Conservation (phyloP, 768 basidiomycete species). For the Scleroderma bovista region DNA sequence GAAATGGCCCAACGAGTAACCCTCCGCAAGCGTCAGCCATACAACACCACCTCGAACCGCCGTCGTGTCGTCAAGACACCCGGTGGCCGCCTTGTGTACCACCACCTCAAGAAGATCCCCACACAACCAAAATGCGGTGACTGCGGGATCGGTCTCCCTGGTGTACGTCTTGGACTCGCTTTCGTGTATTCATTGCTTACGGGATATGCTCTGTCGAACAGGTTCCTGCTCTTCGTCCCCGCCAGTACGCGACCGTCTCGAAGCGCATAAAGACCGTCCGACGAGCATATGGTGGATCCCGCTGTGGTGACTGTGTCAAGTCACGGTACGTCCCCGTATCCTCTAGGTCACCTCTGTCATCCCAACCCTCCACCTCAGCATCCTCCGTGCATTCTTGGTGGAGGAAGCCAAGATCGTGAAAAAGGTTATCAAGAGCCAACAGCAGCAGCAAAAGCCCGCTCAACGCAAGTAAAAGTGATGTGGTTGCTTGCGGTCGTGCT, state of each 20-base stretch:
- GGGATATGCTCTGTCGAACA: conserved; percentile 33
- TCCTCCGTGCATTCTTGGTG: conserved; percentile 96
- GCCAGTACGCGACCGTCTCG: conserved; percentile 91
- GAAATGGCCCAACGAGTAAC: conserved; percentile 98
- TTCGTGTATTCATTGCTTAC: no score
- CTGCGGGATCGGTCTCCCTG: conserved; percentile 89
- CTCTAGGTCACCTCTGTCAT: not conserved
- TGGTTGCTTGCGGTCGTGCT: not conserved
- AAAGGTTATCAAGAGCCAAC: conserved; percentile 97
- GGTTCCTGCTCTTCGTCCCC: conserved; percentile 94
- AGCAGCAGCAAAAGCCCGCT: conserved; percentile 49
- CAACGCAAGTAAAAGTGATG: conserved; percentile 22
- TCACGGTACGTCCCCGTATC: conserved; percentile 61
- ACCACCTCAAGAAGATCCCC: conserved; percentile 93
- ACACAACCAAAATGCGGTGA: conserved; percentile 97
- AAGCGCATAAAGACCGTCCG: conserved; percentile 97
- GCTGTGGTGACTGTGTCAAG: conserved; percentile 94
- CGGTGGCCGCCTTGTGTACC: conserved; percentile 96
- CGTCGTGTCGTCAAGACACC: conserved; percentile 96
- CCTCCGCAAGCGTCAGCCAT: conserved; percentile 95
- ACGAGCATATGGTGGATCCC: conserved; percentile 95
- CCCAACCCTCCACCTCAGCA: conserved; percentile 43
- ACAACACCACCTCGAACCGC: conserved; percentile 97
- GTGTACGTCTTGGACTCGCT: conserved; percentile 73
- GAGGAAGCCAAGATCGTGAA: conserved; percentile 99